These are phyloP conservation scores for Dioscorea cayenensis DNA, from an alignment of 116 monocot genomes.

Conservation along the genomic window DNA sequence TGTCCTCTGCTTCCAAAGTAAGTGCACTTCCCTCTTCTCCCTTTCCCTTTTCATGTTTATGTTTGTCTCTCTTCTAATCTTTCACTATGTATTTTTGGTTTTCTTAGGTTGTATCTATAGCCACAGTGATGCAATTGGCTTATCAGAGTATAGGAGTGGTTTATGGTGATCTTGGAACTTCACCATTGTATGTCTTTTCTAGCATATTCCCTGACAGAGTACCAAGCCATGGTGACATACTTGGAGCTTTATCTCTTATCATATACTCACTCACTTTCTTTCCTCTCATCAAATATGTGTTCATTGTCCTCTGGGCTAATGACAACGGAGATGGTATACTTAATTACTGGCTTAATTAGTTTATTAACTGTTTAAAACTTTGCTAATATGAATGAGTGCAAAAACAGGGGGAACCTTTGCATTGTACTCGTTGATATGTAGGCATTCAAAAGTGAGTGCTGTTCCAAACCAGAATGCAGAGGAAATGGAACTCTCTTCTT, in stretches of 20 bases:
- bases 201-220: slow-evolving; percentile 44
- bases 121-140: slow-evolving; percentile 36
- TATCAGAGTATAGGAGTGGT: slow-evolving; percentile 70
- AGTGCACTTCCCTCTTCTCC: neutral
- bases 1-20: slow-evolving; percentile 28
- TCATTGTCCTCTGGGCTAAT: slow-evolving; percentile 61
- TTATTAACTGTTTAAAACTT: neutral
- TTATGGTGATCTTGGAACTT: slow-evolving; percentile 65
- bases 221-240: slow-evolving; percentile 19
- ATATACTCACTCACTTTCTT: slow-evolving; percentile 53
- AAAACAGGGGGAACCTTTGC: slow-evolving; percentile 56
- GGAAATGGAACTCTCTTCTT: slow-evolving; percentile 34
- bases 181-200: slow-evolving; percentile 53
- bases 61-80: neutral
- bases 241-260: slow-evolving; percentile 57
- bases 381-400: neutral
- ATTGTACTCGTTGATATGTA: slow-evolving; percentile 47
- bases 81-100: neutral
- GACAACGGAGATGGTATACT: slow-evolving; percentile 54
- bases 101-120: slow-evolving; percentile 21
- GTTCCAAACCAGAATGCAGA: slow-evolving; percentile 28
- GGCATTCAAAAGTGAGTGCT: slow-evolving; percentile 35
- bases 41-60: neutral
- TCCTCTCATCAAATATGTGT: slow-evolving; percentile 67
- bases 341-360: neutral